A percentile compares a stretch with the other conserved stretches of the same genome.
Conservation (phyloP, 805 yeast genomes). For the Candida broadrunensis region DNA sequence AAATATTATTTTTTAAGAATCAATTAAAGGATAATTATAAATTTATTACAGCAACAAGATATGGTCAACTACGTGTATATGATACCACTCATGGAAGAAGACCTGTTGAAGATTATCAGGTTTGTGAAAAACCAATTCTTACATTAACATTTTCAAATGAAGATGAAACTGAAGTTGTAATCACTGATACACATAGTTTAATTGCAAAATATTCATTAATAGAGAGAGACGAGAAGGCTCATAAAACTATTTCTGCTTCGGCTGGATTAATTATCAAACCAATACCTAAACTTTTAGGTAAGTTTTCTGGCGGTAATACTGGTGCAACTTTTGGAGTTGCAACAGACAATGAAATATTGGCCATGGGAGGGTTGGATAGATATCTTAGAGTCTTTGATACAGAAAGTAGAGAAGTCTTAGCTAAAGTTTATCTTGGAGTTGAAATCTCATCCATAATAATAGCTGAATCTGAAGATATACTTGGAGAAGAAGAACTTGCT, state of each 20-base stretch:
- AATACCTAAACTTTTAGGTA: slow-evolving; percentile 58
- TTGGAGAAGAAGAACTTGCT: slow-evolving; percentile 25
- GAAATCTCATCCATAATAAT: slow-evolving; percentile 56
- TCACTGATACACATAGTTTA: slow-evolving; percentile 69
- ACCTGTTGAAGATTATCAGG: slow-evolving; percentile 58
- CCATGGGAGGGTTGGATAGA: slow-evolving; percentile 85
- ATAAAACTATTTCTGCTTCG: slow-evolving; percentile 36
- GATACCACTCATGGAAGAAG: slow-evolving; percentile 64
- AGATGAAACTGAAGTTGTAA: slow-evolving; percentile 47
- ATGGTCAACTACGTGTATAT: slow-evolving; percentile 76
- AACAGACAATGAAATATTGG: slow-evolving; percentile 41
- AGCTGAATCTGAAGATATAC: slow-evolving; percentile 45
- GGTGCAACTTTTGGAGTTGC: slow-evolving; percentile 77
- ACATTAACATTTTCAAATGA: slow-evolving; percentile 34
- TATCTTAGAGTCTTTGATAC: slow-evolving; percentile 76
- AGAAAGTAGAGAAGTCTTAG: slow-evolving; percentile 53
- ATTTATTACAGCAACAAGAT: slow-evolving; percentile 64
- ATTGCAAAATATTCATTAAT: slow-evolving; percentile 51
- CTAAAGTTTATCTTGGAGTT: slow-evolving; percentile 74
- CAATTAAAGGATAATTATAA: slow-evolving; percentile 39
- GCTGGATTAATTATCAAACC: slow-evolving; percentile 45
- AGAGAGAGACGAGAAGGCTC: slow-evolving; percentile 33
- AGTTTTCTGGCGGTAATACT: slow-evolving; percentile 51
- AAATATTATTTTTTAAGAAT: slow-evolving; percentile 45
- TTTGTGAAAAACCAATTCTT: slow-evolving; percentile 53